A percentile compares a stretch with the other conserved stretches of the same genome.
Conservation (phyloP, 345 rosid species). For the Erodium maritimum region DNA sequence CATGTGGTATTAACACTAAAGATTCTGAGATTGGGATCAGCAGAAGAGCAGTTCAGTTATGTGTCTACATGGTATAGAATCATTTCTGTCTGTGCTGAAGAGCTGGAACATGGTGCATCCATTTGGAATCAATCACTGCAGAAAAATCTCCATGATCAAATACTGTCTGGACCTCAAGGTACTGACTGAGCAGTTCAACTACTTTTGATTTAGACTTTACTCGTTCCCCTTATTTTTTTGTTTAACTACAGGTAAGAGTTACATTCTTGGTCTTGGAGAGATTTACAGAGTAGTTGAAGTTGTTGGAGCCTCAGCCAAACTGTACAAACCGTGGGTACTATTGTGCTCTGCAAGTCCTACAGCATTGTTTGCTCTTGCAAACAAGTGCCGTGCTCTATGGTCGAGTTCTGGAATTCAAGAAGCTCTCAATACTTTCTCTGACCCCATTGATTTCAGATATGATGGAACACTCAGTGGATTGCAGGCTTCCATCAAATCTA, state of each 20-base stretch:
- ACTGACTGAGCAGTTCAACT: background rate
- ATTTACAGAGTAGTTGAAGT: constrained; percentile 64
- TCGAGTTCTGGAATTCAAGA: constrained; percentile 62
- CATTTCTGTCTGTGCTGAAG: constrained; percentile 49
- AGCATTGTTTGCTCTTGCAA: constrained; percentile 28
- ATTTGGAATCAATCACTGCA: constrained; percentile 58
- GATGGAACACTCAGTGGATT: constrained; percentile 20
- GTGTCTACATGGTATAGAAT: constrained; percentile 54
- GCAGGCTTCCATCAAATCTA: constrained; percentile 34
- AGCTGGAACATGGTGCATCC: constrained; percentile 61
- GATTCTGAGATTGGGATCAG: constrained; percentile 46
- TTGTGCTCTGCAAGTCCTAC: constrained; percentile 24
- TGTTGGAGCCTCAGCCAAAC: constrained; percentile 42
- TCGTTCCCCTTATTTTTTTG: background rate
- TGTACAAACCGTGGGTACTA: constrained; percentile 72
- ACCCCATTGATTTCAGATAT: constrained; percentile 15
- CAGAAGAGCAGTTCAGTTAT: constrained; percentile 40
- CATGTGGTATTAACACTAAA: constrained; percentile 33
- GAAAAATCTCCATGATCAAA: constrained; percentile 32
- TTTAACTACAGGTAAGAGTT: constrained; percentile 43
- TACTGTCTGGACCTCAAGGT: constrained; percentile 55
- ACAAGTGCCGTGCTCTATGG: constrained; percentile 56
- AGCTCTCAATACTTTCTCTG: constrained; percentile 39
- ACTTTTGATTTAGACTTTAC: background rate
- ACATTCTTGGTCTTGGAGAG: constrained; percentile 62